Evolutionary conservation across 148 eudicot genomes (phyloP).

Genomic region (Suaeda aralocaspica): DNA sequence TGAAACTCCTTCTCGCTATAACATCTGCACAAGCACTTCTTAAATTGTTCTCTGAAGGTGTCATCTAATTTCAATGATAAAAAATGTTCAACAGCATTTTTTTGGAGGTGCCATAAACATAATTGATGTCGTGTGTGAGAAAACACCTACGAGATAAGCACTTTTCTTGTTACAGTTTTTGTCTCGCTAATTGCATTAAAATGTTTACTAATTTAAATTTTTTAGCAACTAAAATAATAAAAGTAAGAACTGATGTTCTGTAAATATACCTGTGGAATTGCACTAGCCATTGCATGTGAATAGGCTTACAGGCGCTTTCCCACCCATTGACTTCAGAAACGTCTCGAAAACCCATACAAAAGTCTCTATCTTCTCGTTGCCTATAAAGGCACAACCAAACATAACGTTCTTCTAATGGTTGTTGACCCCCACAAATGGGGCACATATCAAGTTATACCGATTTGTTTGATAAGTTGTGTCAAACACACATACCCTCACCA

Average conservation of each 20-base stretch:
- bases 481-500: neutral
- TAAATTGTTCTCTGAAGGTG: too few species aligned
- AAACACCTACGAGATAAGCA: neutral
- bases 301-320: too few species aligned
- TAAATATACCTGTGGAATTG: neutral
- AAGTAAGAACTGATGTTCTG: too few species aligned
- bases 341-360: neutral
- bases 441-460: neutral
- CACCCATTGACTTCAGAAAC: too few species aligned
- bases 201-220: too few species aligned
- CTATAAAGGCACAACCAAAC: too few species aligned
- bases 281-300: neutral
- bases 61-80: neutral
- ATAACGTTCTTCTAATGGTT: too few species aligned
- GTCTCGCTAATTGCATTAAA: neutral
- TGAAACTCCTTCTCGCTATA: neutral
- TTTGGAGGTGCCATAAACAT: neutral
- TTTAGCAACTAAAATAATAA: too few species aligned
- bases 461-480: neutral
- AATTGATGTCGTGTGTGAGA: neutral
- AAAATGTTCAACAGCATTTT: neutral
- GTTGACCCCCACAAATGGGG: too few species aligned
- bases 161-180: too few species aligned
- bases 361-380: neutral
- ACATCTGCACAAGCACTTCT: neutral